Evolutionary conservation across 192 early-diverging fungal species (phyloP).

Genomic region (Umbelopsis sp.): DNA sequence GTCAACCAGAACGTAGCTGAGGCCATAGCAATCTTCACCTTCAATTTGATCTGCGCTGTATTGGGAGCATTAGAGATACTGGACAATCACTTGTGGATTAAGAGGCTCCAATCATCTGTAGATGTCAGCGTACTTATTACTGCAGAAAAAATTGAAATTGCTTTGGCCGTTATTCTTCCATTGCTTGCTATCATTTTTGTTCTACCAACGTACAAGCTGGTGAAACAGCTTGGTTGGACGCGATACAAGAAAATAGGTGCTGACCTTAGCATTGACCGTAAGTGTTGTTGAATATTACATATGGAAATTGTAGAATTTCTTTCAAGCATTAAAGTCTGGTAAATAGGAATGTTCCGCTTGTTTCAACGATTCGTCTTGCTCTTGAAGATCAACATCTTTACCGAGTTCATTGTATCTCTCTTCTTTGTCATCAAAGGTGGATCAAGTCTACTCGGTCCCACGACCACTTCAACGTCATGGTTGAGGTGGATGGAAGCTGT

Average conservation of each 20-base stretch:
- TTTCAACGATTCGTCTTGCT: constrained; percentile 44
- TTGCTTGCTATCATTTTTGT: constrained; percentile 30
- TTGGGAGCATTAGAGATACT: constrained; percentile 42
- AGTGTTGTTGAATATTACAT: constrained; percentile 11
- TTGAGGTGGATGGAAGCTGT: constrained; percentile 29
- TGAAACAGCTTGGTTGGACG: constrained; percentile 57
- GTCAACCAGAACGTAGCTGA: constrained; percentile 45
- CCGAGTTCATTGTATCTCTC: constrained; percentile 42
- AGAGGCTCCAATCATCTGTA: not conserved
- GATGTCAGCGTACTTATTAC: constrained; percentile 16
- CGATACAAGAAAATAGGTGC: constrained; percentile 72
- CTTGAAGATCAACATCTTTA: constrained; percentile 45
- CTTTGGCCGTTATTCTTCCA: constrained; percentile 30
- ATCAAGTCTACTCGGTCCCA: not conserved
- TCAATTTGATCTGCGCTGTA: constrained; percentile 40
- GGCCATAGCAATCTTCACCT: constrained; percentile 33
- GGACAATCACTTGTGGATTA: constrained; percentile 38
- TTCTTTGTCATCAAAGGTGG: constrained; percentile 31
- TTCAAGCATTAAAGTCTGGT: not conserved
- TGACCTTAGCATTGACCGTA: constrained; percentile 57
- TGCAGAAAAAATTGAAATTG: constrained; percentile 41
- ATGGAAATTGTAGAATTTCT: not conserved
- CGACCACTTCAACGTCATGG: not conserved
- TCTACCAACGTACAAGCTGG: constrained; percentile 34
- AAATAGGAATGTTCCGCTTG: constrained; percentile 40